These are phyloP conservation scores for Alloascoidea hylecoeti DNA, from an alignment of 805 yeast genomes.

Conservation along the genomic window DNA sequence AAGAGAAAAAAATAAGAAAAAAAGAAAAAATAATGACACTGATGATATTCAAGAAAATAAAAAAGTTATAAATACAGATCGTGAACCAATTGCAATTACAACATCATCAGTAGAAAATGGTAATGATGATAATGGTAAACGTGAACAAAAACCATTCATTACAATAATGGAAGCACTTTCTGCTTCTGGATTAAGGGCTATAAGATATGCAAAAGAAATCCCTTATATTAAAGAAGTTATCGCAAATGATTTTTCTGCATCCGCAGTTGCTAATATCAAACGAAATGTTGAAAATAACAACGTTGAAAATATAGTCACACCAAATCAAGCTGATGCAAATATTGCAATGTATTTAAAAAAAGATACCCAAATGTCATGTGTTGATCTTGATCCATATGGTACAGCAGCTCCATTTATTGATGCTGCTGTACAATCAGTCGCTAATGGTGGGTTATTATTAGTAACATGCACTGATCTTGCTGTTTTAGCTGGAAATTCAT, in stretches of 20 bases:
- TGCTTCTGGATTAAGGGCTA: conserved; percentile 91
- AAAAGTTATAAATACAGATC: no score
- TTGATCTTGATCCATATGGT: conserved; percentile 96
- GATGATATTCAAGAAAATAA: conserved; percentile 1
- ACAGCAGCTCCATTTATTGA: conserved; percentile 94
- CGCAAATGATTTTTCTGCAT: conserved; percentile 81
- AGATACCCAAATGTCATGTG: conserved; percentile 50
- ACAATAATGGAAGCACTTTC: conserved; percentile 79
- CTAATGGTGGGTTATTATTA: conserved; percentile 71
- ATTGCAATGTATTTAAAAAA: conserved; percentile 47
- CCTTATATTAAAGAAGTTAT: conserved; percentile 59
- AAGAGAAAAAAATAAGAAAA: conserved; percentile 2
- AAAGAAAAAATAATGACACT: conserved; percentile 1
- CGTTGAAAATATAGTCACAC: conserved; percentile 37
- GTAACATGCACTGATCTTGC: conserved; percentile 96
- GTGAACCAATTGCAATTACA: no score
- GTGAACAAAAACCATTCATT: conserved; percentile 28
- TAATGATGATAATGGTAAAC: conserved; percentile 4
- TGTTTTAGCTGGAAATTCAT: conserved; percentile 89
- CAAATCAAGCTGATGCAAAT: conserved; percentile 87
- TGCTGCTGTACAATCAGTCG: conserved; percentile 74
- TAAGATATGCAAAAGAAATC: conserved; percentile 85
- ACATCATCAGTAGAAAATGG: background rate
- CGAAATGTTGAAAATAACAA: conserved; percentile 58
- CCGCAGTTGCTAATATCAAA: conserved; percentile 73